Evolutionary conservation across 2,329 filamentous ascomycete genomes (phyloP).

Genomic region (Neofusicoccum parvum): DNA sequence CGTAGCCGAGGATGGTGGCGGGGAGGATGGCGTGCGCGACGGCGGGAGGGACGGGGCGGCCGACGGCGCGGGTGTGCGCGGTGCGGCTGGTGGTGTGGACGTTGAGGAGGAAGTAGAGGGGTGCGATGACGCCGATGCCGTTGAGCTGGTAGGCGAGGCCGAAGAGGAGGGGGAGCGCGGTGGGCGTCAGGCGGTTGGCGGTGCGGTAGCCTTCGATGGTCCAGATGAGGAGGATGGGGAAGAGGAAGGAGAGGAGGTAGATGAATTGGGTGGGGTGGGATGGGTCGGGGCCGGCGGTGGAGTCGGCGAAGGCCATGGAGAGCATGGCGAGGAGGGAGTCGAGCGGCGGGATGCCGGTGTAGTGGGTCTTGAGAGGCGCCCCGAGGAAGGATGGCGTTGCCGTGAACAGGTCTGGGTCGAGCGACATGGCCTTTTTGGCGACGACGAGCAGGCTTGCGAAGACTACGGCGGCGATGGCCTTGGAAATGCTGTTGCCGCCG

Average conservation of each 20-base stretch:
- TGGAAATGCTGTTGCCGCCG: not conserved
- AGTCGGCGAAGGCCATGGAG: not conserved
- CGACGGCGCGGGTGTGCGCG: conserved; percentile 22
- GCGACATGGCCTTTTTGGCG: not conserved
- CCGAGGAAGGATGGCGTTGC: not conserved
- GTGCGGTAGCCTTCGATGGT: conserved; percentile 16
- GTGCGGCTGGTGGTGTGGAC: conserved; percentile 22
- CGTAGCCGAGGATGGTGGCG: conserved; percentile 29
- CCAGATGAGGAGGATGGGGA: conserved; percentile 17
- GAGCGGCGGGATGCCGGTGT: not conserved
- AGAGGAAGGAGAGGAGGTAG: conserved; percentile 1
- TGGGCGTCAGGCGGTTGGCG: not conserved
- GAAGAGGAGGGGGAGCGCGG: conserved; percentile 4
- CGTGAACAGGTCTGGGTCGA: not conserved
- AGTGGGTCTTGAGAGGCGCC: not conserved
- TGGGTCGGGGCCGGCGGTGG: not conserved
- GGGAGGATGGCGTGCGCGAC: conserved; percentile 29
- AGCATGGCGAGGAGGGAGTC: not conserved
- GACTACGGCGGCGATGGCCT: not conserved
- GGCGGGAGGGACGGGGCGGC: conserved; percentile 22
- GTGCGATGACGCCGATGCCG: conserved; percentile 25
- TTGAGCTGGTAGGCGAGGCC: not conserved
- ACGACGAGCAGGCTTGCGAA: not conserved
- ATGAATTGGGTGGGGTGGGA: conserved; percentile 4
- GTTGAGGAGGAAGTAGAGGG: conserved; percentile 29